phyloP scores from a whole-genome alignment of 2,329 filamentous ascomycete species.

The Fusarium sp. region DNA sequence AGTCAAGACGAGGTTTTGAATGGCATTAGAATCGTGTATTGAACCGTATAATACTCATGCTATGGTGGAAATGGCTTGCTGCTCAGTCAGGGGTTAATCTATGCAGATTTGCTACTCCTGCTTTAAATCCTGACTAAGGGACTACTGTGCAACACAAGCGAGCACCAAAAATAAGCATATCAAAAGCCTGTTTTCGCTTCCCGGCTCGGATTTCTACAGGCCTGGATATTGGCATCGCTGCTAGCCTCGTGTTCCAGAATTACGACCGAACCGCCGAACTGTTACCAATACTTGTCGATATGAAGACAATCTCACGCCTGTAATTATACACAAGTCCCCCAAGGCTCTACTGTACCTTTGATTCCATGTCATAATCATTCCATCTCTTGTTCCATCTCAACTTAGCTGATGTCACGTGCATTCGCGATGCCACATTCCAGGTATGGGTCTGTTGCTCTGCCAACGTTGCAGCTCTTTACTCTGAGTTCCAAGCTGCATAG shows the following conservation, averaged over 20 bases:
- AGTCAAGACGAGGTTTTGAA: background rate
- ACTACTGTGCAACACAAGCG: background rate
- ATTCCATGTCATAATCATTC: background rate
- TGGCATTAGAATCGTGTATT: background rate
- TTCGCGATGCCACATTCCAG: conserved; percentile 17
- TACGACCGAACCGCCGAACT: background rate
- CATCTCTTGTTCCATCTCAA: background rate
- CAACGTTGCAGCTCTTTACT: conserved; percentile 14
- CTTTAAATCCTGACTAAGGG: background rate
- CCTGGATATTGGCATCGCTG: background rate
- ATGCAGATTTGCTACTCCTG: background rate
- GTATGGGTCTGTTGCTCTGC: conserved; percentile 28
- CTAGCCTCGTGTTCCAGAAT: conserved; percentile 27
- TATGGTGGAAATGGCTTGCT: background rate
- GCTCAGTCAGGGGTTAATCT: background rate
- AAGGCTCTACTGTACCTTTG: conserved; percentile 9
- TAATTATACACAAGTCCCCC: background rate
- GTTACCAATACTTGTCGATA: background rate
- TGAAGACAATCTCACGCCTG: background rate
- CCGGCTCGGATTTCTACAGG: conserved; percentile 1
- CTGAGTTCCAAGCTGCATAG: conserved; percentile 5
- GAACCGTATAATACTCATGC: background rate
- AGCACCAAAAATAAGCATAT: conserved; percentile 26
- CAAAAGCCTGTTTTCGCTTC: conserved; percentile 6
- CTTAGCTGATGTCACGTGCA: conserved; percentile 22